Evolutionary conservation across 176 grass and related monocot genomes (phyloP), one percentile per base, ranked within the genome.

Genomic region (Oryza officinalis): DNA sequence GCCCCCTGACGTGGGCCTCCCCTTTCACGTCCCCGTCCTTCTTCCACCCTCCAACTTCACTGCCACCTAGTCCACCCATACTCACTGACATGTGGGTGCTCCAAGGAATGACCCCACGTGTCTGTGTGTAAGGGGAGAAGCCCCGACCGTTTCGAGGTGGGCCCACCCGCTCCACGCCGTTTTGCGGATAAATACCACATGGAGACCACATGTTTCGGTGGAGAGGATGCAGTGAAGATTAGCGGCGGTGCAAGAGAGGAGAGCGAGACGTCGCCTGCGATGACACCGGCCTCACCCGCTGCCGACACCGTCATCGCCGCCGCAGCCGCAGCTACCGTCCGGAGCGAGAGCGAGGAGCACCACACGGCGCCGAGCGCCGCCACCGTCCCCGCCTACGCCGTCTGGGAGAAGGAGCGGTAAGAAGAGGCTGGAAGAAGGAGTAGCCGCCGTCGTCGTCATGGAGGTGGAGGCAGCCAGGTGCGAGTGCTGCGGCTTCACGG

Each of bases 351-450:
- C 40, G 87, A 83, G 73, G 60, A 81, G 59, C 45, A 25, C 70
- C 71, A 38, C 69, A 77, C 63, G 11, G 88, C 88, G 46, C 84
- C 76, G 74, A 61, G 77, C 86, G 81, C 83, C 86, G 78, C 83
- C 72, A 70, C 83, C 84, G 63, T 35, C 65, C 30, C 82, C 84
- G 20, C 91, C 68, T 93, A 92, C 86, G 86, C 78, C 72, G 91
- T 93, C 45, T 96, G 88, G 88, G 91, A 89, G 83, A 93, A 93
- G 83, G 94, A 96, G 86, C 88, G 94, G 94, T 96, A 89, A 74
- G 40, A 31, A 20, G 20, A 1, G 14, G 43, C 43, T 43, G 41
- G 41, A 10, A 2, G 44, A 13, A 45, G 44, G 12, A 47, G 45
- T 47, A 47, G 45, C 45, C 13, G 45, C 2, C 26, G 27, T 18